Percentiles rank a stretch among this genome's conserved stretches.
Evolutionary conservation across 2,329 filamentous ascomycete genomes (phyloP).

Genomic region (Fusarium hostae): DNA sequence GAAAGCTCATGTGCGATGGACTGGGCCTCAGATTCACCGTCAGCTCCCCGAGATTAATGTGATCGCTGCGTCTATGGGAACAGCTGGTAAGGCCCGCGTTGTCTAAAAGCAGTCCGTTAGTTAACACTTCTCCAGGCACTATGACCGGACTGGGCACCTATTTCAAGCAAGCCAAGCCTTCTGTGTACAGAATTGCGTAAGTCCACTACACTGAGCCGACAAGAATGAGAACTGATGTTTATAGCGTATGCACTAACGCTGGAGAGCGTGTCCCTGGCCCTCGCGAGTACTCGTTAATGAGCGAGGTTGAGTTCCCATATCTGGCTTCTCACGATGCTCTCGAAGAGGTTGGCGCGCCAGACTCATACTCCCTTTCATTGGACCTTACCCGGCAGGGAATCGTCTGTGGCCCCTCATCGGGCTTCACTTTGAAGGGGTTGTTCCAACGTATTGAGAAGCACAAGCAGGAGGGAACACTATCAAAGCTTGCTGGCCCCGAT

Average conservation of each 20-base stretch:
- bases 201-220: neutral
- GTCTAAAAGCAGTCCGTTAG: neutral
- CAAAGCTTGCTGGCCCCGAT: slow-evolving; percentile 57
- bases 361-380: slow-evolving; percentile 65
- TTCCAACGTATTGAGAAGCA: slow-evolving; percentile 60
- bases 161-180: slow-evolving; percentile 62
- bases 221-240: slow-evolving; percentile 6
- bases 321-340: slow-evolving; percentile 62
- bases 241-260: slow-evolving; percentile 65
- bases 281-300: slow-evolving; percentile 61
- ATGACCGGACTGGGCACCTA: slow-evolving; percentile 63
- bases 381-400: slow-evolving; percentile 67
- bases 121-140: slow-evolving; percentile 45
- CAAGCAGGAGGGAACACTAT: slow-evolving; percentile 58
- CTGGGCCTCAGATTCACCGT: slow-evolving; percentile 66
- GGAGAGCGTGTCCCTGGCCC: slow-evolving; percentile 70
- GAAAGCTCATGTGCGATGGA: slow-evolving; percentile 67
- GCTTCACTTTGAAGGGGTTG: slow-evolving; percentile 65
- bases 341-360: slow-evolving; percentile 64
- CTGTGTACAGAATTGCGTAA: slow-evolving; percentile 53
- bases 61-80: slow-evolving; percentile 67
- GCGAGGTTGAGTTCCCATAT: slow-evolving; percentile 68
- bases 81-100: slow-evolving; percentile 42
- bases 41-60: slow-evolving; percentile 67
- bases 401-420: slow-evolving; percentile 70